Evolutionary conservation across 2,329 filamentous ascomycete species (phyloP), one percentile per base, ranked within the genome.

Genomic region (Aureobasidium sp.): DNA sequence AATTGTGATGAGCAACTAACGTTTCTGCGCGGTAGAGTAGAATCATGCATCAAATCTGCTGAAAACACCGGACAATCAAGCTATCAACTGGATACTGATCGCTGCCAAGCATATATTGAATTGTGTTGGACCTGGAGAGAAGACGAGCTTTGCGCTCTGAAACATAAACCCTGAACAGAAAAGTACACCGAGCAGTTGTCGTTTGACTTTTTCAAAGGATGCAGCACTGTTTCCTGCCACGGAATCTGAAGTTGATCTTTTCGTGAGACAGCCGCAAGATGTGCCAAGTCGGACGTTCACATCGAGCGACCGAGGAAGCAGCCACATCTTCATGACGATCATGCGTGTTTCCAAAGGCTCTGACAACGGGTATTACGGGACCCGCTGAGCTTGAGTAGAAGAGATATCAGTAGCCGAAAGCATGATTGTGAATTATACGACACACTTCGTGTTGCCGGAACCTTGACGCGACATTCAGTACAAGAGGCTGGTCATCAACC

Each of bases 311-410:
- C 48, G 37, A 41, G 37, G 7, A 27, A 34, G 47, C 35, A 50
- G 47, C 35, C 35, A 50, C 47, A 51, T 32, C 24, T 25, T 51
- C 19, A 24, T 34, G 48, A 51, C 48, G 48, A 51, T 51, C 48
- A 51, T 51, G 37, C 32, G 24, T 53, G 34, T 53, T 41, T 29
- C 25, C 19, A 30, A 22, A 44, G 19, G 51, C 16, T 39, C 24
- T 49, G 24, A 30, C 24, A 53, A 53, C 41, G 51, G 51, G 51
- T 53, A 53, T 53, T 41, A 40, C 51, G 51, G 41, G 51, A 53
- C 41, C 51, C 51, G 40, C 40, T 32, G 16, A 53, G 39, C 50
- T 42, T 45, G 29, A 27, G 16, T n/a, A n/a, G 16, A 27, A 34
- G 22, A 32, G 17, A 38, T 7, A 38, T 19, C 16, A 12, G 21